Evolutionary conservation across 257 asterid genomes (phyloP).

Genomic region (Datura wrightii): DNA sequence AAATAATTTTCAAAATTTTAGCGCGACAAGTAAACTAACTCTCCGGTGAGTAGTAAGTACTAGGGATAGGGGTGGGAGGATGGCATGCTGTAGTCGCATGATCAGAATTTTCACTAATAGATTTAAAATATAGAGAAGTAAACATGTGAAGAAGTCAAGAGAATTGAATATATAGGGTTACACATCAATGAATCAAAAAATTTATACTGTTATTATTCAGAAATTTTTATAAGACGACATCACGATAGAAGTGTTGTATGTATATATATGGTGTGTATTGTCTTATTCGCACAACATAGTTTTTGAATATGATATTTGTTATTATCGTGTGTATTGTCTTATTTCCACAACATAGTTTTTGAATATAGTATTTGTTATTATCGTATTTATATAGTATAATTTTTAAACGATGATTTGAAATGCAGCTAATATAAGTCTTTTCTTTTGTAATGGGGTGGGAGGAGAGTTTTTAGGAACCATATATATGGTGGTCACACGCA

Average conservation of each 20-base stretch:
- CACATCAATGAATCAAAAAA: too few relatives aligned
- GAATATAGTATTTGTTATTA: neutral
- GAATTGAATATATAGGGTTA: neutral
- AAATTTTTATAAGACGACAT: too few relatives aligned
- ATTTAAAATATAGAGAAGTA: neutral
- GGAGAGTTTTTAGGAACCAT: constrained; percentile 40
- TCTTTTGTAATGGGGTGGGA: neutral
- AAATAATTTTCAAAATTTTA: neutral
- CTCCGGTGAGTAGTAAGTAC: too few relatives aligned
- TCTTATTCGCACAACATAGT: neutral
- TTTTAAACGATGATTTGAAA: neutral
- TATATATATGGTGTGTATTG: too few relatives aligned
- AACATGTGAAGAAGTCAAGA: neutral
- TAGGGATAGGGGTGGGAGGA: neutral
- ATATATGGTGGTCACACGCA: constrained; percentile 74
- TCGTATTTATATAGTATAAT: neutral
- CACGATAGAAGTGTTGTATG: too few relatives aligned
- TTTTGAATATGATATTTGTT: neutral
- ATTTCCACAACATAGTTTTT: neutral
- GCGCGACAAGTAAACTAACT: neutral
- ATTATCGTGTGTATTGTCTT: too few relatives aligned
- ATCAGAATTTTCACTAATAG: neutral
- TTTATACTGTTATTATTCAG: too few relatives aligned
- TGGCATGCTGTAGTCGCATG: neutral
- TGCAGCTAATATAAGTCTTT: neutral